Percentiles rank a stretch among this genome's conserved stretches.
These are phyloP conservation scores for Sanghuangporus sanghuang DNA, from an alignment of 1,284 basidiomycete genomes.

Conservation along the genomic window DNA sequence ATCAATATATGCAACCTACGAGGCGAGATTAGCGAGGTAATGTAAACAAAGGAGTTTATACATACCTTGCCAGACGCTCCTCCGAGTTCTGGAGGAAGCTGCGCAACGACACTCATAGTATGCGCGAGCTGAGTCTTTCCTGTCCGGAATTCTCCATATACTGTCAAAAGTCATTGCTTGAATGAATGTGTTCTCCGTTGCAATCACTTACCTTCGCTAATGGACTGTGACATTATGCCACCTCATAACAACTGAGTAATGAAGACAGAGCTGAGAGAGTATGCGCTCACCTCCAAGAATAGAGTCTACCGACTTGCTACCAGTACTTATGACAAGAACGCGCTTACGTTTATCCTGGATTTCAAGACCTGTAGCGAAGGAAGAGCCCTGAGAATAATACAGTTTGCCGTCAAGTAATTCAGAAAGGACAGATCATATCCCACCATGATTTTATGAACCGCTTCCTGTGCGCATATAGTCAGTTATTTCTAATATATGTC, in stretches of 20 bases:
- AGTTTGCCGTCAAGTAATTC: background rate
- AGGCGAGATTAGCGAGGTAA: conserved; percentile 9
- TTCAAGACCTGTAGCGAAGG: conserved; percentile 87
- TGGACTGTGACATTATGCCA: conserved; percentile 85
- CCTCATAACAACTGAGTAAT: conserved; percentile 37
- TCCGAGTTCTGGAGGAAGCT: conserved; percentile 84
- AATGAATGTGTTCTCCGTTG: background rate
- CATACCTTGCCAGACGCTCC: conserved; percentile 82
- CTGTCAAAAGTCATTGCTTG: conserved; percentile 29
- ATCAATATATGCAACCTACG: conserved; percentile 86
- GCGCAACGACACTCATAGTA: conserved; percentile 85
- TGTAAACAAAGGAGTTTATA: conserved; percentile 8
- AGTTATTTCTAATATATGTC: conserved; percentile 7
- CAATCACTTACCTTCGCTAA: conserved; percentile 67
- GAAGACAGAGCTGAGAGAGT: background rate
- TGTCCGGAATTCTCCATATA: conserved; percentile 78
- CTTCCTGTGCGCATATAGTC: conserved; percentile 55
- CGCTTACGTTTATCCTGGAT: conserved; percentile 79
- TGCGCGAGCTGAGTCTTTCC: conserved; percentile 92
- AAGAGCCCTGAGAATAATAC: conserved; percentile 59
- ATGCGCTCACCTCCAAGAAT: conserved; percentile 70
- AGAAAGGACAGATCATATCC: conserved; percentile 17
- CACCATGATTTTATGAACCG: conserved; percentile 79
- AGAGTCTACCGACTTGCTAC: conserved; percentile 85
- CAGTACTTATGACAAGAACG: conserved; percentile 79